A percentile compares a stretch with the other conserved stretches of the same genome.
Evolutionary conservation across 495 filamentous ascomycete species (phyloP).

Genomic region (Xylaria flabelliformis): DNA sequence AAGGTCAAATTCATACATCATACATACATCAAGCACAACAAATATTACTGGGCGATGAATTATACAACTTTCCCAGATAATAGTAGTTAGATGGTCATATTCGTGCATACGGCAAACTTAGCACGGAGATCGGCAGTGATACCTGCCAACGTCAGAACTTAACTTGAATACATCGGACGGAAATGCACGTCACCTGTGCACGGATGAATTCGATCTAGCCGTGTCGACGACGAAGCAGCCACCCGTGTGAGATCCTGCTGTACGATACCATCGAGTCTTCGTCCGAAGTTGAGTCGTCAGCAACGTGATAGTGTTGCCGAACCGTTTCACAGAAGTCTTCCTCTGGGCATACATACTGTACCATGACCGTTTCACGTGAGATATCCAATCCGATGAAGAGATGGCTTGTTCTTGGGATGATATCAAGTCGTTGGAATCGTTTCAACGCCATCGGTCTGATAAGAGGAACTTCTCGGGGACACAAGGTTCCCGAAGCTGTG

Average conservation of each 20-base stretch:
- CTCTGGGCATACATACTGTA: background rate
- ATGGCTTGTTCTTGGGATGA: background rate
- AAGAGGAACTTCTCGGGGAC: background rate
- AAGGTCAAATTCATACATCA: too few species aligned
- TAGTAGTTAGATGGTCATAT: background rate
- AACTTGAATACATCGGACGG: background rate
- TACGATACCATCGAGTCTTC: background rate
- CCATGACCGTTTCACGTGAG: background rate
- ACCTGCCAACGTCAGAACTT: background rate
- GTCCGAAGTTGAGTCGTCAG: constrained; percentile 13
- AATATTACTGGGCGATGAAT: background rate
- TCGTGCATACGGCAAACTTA: background rate
- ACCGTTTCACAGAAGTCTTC: background rate
- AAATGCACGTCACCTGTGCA: constrained; percentile 15
- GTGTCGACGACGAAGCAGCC: background rate
- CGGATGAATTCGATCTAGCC: background rate
- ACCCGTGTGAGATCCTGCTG: background rate
- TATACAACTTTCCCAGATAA: background rate
- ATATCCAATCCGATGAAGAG: background rate
- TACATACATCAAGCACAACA: background rate
- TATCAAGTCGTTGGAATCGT: background rate
- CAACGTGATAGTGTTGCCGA: constrained; percentile 11
- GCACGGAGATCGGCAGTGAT: background rate
- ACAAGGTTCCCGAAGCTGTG: background rate
- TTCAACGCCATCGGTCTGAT: background rate